Conservation (phyloP, 2,329 filamentous ascomycete genomes). For the Cladorrhinum sp. region DNA sequence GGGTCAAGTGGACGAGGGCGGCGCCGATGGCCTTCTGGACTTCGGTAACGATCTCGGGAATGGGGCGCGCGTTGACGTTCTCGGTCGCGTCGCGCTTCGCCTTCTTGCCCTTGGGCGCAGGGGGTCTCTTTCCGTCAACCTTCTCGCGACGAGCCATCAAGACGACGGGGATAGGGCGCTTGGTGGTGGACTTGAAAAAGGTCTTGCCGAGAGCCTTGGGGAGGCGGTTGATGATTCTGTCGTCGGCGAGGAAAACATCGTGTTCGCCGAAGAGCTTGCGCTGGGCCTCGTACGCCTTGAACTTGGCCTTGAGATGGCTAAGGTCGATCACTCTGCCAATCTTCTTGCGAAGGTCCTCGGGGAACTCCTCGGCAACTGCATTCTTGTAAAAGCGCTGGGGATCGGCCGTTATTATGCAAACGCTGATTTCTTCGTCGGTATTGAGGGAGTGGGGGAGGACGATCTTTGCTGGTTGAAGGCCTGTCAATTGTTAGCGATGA, state of each 20-base stretch:
- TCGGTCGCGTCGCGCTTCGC: constrained; percentile 32
- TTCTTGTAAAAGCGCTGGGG: constrained; percentile 88
- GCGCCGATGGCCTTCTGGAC: constrained; percentile 72
- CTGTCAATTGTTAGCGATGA: constrained; percentile 11
- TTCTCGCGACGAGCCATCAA: constrained; percentile 62
- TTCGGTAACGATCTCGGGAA: constrained; percentile 71
- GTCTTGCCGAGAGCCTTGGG: constrained; percentile 82
- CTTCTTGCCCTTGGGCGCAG: constrained; percentile 54
- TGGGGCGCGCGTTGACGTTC: constrained; percentile 47
- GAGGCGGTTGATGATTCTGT: constrained; percentile 72
- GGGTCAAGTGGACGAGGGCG: constrained; percentile 70
- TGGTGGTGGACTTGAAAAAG: constrained; percentile 80
- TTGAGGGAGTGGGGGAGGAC: constrained; percentile 73
- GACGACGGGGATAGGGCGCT: constrained; percentile 81
- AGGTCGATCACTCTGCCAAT: constrained; percentile 77
- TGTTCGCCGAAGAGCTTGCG: constrained; percentile 81
- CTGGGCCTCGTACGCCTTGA: constrained; percentile 81
- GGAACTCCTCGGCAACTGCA: constrained; percentile 69
- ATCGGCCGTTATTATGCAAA: constrained; percentile 73
- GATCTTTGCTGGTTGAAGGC: constrained; percentile 80
- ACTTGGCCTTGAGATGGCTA: constrained; percentile 76
- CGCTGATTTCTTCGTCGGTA: constrained; percentile 60
- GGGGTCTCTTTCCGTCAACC: constrained; percentile 56
- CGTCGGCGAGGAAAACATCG: constrained; percentile 91
- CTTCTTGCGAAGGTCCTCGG: constrained; percentile 60